Percentiles rank a stretch among this genome's conserved stretches.
Evolutionary conservation across 2,329 filamentous ascomycete genomes (phyloP).

Genomic region (Colletotrichum sidae): DNA sequence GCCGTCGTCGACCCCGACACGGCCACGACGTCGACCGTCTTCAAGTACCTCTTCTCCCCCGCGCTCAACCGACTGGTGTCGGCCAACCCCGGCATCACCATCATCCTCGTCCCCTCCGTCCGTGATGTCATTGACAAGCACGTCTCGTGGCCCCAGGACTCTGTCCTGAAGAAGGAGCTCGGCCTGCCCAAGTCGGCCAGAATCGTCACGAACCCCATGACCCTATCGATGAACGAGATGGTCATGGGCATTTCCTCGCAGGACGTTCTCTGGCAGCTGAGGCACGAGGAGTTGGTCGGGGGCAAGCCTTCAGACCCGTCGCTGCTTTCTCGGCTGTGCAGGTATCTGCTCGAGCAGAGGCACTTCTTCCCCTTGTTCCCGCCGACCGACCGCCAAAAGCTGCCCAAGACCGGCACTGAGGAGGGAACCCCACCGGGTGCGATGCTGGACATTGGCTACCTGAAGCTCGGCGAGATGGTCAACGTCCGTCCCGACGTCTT

Average conservation of each 20-base stretch:
- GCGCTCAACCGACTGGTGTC: slow-evolving; percentile 77
- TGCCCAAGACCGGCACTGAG: slow-evolving; percentile 73
- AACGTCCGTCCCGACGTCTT: slow-evolving; percentile 87
- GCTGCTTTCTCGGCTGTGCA: slow-evolving; percentile 76
- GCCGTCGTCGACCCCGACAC: slow-evolving; percentile 78
- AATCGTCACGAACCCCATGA: slow-evolving; percentile 91
- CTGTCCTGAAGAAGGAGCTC: slow-evolving; percentile 75
- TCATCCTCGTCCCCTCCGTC: slow-evolving; percentile 85
- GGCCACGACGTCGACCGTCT: slow-evolving; percentile 83
- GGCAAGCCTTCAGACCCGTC: slow-evolving; percentile 68
- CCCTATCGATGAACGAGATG: slow-evolving; percentile 87
- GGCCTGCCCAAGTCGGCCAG: slow-evolving; percentile 81
- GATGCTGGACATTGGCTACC: slow-evolving; percentile 83
- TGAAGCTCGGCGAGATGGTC: slow-evolving; percentile 92
- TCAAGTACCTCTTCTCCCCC: slow-evolving; percentile 82
- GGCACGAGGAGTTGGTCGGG: slow-evolving; percentile 77
- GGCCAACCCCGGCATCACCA: slow-evolving; percentile 80
- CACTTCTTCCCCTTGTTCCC: slow-evolving; percentile 94
- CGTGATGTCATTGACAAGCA: slow-evolving; percentile 86
- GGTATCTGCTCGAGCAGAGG: slow-evolving; percentile 87
- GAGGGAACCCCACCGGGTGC: slow-evolving; percentile 76
- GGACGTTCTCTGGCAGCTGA: slow-evolving; percentile 85
- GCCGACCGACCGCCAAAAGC: slow-evolving; percentile 74
- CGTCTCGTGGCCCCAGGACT: slow-evolving; percentile 82
- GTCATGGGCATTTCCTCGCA: slow-evolving; percentile 85